Percentiles rank a stretch among this genome's conserved stretches.
Conservation (phyloP, 805 yeast species). For the Lipomyces lipofer region DNA sequence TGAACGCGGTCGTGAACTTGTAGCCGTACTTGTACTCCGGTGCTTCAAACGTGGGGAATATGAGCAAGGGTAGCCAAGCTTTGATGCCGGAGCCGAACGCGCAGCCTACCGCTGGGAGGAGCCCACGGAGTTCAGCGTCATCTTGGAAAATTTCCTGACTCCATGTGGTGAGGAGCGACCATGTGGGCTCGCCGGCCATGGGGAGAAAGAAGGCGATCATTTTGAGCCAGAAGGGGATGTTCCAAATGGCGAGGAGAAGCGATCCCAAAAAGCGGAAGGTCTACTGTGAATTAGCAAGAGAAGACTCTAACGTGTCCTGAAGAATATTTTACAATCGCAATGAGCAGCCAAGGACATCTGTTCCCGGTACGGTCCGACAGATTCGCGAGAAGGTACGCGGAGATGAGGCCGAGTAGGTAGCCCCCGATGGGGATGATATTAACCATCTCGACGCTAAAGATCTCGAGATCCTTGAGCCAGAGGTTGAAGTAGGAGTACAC, state of each 20-base stretch:
- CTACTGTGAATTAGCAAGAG: background rate
- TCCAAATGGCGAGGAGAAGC: conserved; percentile 20
- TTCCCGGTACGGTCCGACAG: conserved; percentile 38
- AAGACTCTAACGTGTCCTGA: background rate
- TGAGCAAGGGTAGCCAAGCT: conserved; percentile 17
- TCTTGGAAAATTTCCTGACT: conserved; percentile 22
- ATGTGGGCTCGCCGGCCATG: conserved; percentile 17
- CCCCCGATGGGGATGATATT: conserved; percentile 41
- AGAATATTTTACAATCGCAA: conserved; percentile 2
- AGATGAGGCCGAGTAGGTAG: conserved; percentile 37
- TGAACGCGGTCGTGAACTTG: conserved; percentile 10
- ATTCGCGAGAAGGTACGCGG: conserved; percentile 35
- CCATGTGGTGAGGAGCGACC: conserved; percentile 24
- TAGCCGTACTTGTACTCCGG: conserved; percentile 23
- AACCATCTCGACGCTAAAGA: conserved; percentile 34
- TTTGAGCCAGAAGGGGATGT: conserved; percentile 13
- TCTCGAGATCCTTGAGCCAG: conserved; percentile 38
- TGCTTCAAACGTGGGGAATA: conserved; percentile 27
- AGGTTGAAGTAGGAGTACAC: conserved; percentile 35
- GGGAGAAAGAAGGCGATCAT: conserved; percentile 17
- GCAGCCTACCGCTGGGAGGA: conserved; percentile 30
- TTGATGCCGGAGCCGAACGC: conserved; percentile 11
- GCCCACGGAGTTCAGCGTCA: conserved; percentile 23
- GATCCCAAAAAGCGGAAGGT: conserved; percentile 10
- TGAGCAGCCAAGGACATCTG: conserved; percentile 36